Percentiles rank a stretch among this genome's conserved stretches.
These are phyloP conservation scores for Paracoccidioides lutzii DNA, from an alignment of 2,329 filamentous ascomycete species.

Conservation along the genomic window DNA sequence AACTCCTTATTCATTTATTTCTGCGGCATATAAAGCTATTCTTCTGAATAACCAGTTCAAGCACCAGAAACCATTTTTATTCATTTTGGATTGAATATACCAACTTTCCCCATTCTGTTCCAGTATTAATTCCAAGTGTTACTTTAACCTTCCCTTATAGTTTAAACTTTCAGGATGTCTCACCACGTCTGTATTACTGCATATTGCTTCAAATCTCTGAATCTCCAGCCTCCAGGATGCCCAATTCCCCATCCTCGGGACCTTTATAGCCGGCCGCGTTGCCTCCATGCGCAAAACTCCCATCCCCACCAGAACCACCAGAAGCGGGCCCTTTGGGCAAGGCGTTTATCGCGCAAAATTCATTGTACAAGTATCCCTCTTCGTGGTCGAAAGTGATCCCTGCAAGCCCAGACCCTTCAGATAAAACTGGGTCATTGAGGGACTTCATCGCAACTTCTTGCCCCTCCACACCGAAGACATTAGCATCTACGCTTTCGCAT, in stretches of 20 bases:
- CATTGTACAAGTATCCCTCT: conserved; percentile 4
- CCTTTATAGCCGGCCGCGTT: background rate
- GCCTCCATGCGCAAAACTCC: background rate
- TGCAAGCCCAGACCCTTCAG: background rate
- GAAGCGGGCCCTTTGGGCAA: background rate
- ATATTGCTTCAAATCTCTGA: background rate
- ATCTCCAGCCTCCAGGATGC: background rate
- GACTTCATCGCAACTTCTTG: background rate
- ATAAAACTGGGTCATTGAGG: conserved; percentile 8
- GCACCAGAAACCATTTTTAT: background rate
- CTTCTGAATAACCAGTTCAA: background rate
- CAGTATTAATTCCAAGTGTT: background rate
- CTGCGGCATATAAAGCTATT: no score
- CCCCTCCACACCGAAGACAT: background rate
- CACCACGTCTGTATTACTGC: background rate
- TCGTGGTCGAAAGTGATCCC: background rate
- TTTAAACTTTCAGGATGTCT: background rate
- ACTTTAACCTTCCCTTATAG: no score
- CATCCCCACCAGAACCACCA: background rate
- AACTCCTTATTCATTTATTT: no score
- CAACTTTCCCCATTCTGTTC: background rate
- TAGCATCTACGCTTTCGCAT: background rate
- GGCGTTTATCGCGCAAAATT: conserved; percentile 8
- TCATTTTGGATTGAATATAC: background rate
- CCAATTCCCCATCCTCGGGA: background rate